These are phyloP conservation scores for Geotrichum cucujoidarum DNA, from an alignment of 1,139 yeast species.

Conservation along the genomic window DNA sequence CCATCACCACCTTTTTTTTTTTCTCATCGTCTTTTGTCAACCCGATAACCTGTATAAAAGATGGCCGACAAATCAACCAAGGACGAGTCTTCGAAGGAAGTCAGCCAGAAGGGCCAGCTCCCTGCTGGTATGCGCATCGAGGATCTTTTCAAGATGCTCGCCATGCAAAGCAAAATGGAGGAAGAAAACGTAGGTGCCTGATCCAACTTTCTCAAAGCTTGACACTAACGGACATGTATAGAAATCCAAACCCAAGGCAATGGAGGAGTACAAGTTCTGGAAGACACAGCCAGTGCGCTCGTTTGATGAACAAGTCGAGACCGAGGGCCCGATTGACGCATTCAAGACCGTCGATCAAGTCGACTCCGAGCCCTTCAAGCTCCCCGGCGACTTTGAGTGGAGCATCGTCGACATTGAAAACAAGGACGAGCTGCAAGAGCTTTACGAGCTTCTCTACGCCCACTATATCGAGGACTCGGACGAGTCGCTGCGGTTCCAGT, in stretches of 20 bases:
- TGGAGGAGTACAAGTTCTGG: constrained; percentile 96
- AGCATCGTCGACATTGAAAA: constrained; percentile 64
- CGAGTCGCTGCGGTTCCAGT: constrained; percentile 86
- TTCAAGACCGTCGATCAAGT: constrained; percentile 66
- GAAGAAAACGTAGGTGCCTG: neutral
- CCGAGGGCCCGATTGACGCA: constrained; percentile 83
- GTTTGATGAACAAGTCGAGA: constrained; percentile 52
- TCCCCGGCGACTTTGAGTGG: constrained; percentile 86
- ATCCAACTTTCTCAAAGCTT: neutral
- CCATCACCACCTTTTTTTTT: neutral
- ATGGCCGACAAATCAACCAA: constrained; percentile 2
- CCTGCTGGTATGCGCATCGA: constrained; percentile 35
- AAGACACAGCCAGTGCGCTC: constrained; percentile 91
- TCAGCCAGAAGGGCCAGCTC: neutral
- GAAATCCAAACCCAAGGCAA: constrained; percentile 45
- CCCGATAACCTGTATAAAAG: neutral
- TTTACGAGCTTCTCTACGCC: constrained; percentile 73
- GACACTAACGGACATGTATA: neutral
- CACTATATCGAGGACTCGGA: constrained; percentile 94
- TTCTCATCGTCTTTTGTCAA: neutral
- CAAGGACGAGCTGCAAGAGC: constrained; percentile 58
- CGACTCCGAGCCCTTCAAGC: constrained; percentile 61
- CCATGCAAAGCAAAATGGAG: constrained; percentile 22
- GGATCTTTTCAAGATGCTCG: constrained; percentile 40
- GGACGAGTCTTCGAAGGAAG: constrained; percentile 2